phyloP scores from a whole-genome alignment of 108 stramenopile species.

The Skeletonema costatum region DNA sequence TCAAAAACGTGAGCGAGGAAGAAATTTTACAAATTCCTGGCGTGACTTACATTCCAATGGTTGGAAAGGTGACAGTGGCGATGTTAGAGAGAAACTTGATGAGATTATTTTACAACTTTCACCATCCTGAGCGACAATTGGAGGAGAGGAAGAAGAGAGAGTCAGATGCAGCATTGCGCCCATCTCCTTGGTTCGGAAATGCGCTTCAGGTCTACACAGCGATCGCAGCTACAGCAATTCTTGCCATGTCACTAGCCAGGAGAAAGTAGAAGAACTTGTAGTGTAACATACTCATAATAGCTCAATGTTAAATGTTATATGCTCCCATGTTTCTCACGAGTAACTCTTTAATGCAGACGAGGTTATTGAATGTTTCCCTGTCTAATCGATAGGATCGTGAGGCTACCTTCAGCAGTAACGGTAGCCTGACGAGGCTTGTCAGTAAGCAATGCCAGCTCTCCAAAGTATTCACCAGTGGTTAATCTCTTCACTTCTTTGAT shows the following conservation, averaged over 20 bases:
- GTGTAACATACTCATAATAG: background rate
- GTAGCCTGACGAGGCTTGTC: constrained; percentile 73
- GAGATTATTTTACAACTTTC: constrained; percentile 92
- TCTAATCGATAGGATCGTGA: constrained; percentile 67
- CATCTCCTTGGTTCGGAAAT: constrained; percentile 44
- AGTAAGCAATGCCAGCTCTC: constrained; percentile 70
- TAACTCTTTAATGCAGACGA: constrained; percentile 71
- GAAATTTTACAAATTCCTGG: constrained; percentile 82
- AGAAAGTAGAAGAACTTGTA: background rate
- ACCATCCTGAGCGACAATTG: constrained; percentile 58
- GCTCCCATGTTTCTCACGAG: constrained; percentile 67
- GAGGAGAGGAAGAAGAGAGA: constrained; percentile 25
- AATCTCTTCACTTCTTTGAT: constrained; percentile 48
- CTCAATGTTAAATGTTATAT: constrained; percentile 32
- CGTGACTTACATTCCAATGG: constrained; percentile 92
- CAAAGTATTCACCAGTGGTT: constrained; percentile 59
- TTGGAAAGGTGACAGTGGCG: constrained; percentile 96
- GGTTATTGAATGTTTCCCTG: constrained; percentile 71
- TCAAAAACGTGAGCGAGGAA: constrained; percentile 96
- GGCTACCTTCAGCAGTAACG: constrained; percentile 54
- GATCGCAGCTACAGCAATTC: constrained; percentile 62
- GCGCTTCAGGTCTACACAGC: constrained; percentile 70
- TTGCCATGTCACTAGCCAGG: constrained; percentile 27
- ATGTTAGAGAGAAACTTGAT: constrained; percentile 95
- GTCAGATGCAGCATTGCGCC: constrained; percentile 2